A percentile compares a stretch with the other conserved stretches of the same genome.
Conservation (phyloP, 495 filamentous ascomycete species). For the Aspergillus ellipticus region DNA sequence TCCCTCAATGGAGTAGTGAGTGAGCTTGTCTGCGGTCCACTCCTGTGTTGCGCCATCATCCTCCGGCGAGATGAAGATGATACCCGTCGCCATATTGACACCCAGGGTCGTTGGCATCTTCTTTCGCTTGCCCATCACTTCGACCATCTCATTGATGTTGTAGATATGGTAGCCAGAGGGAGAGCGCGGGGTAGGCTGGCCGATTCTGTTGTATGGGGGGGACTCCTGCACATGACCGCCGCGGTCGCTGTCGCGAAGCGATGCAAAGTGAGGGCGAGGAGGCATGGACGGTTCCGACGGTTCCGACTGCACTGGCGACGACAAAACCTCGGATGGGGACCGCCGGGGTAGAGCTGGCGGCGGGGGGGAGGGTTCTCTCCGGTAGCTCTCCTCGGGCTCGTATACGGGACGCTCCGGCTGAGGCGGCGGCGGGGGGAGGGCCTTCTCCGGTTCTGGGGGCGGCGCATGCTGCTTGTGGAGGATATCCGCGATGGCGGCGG, state of each 20-base stretch:
- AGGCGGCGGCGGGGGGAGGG: conserved; percentile 36
- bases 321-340: conserved; percentile 57
- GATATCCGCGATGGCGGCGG: conserved; percentile 68
- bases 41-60: conserved; percentile 83
- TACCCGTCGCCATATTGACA: conserved; percentile 78
- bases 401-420: conserved; percentile 38
- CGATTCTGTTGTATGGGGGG: conserved; percentile 55
- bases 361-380: conserved; percentile 52
- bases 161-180: conserved; percentile 86
- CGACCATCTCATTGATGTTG: conserved; percentile 94
- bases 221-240: conserved; percentile 48
- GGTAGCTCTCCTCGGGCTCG: conserved; percentile 51
- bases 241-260: conserved; percentile 26
- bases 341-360: conserved; percentile 66
- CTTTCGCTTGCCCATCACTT: conserved; percentile 90
- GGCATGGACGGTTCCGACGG: conserved; percentile 30
- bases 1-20: conserved; percentile 92
- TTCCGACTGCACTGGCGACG: conserved; percentile 47
- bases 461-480: conserved; percentile 53
- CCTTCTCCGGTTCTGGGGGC: conserved; percentile 26
- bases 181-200: conserved; percentile 46
- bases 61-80: conserved; percentile 89
- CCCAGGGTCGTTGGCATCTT: conserved; percentile 96
- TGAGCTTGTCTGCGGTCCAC: conserved; percentile 91
- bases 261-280: conserved; percentile 22